Base-by-base conservation (phyloP, 257 asterid genomes). In the Scutellaria minor region DNA sequence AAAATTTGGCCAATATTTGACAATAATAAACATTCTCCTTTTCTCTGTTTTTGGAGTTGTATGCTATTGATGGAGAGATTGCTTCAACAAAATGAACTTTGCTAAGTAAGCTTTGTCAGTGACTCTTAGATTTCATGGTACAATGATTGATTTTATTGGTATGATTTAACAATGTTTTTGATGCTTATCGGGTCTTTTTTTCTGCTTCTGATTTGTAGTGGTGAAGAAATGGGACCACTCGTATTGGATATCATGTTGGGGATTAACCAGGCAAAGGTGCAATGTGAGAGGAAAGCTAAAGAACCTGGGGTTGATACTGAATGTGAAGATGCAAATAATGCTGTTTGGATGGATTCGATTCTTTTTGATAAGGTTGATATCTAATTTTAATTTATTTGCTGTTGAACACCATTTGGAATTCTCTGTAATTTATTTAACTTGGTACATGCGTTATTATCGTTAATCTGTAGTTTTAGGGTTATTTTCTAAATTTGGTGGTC, bases 141-240 rank as follows among this genome's bases (percentile, higher is more conserved):
- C 12, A 39, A 35, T 18, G 50, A 54, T 67, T 56, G 46, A 66
- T 64, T 47, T 18, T 31, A 41, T 40, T 20, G 24, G 6, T 14
- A 47, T 7, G 9, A 15, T 62, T 31, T 31, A 64, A 66, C 39
- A 52, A 37, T 64, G 11, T 44, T 35, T 61, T 22, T 46, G 42
- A 39, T 40, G 8, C 6, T 75, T 39, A 64, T 57, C 14, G 39
- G 73, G 37, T 46, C 44, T 42, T 64, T 0, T 55, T 47, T 39
- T n/a, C 27, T 79, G 39, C 75, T 9, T 62, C 48, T 53, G 39
- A 39, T 71, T 75, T 78, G 72, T 80, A 95, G 99, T 72, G 99
- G 99, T 15, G 66, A 81, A 74, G 88, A 90, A 47, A 83, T 84
- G 70, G 97, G 96, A 51, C 89, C 91, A 10, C 66, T 91, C 13